phyloP scores from a whole-genome alignment of 768 basidiomycete genomes.

The Phaeolepiota aurea region DNA sequence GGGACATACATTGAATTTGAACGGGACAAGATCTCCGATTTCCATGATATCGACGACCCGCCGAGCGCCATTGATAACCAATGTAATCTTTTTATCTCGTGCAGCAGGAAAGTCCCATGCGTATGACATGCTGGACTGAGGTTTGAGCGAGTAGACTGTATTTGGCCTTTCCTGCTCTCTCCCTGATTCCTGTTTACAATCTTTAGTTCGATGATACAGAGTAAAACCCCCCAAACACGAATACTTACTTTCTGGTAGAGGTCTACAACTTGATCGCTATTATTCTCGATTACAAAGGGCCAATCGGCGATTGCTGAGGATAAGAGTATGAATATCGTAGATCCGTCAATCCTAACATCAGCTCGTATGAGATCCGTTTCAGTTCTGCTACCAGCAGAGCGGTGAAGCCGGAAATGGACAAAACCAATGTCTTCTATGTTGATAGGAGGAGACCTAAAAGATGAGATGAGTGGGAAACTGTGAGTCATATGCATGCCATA shows the following conservation, averaged over 20 bases:
- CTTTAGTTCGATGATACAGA: constrained; percentile 22
- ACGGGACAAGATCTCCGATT: constrained; percentile 86
- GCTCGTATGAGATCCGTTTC: constrained; percentile 53
- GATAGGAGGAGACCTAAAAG: constrained; percentile 80
- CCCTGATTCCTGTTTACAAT: constrained; percentile 31
- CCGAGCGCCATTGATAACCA: constrained; percentile 52
- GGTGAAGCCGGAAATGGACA: constrained; percentile 63
- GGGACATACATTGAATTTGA: constrained; percentile 66
- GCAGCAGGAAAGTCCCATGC: constrained; percentile 94
- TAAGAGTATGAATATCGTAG: constrained; percentile 84
- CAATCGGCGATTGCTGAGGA: constrained; percentile 59
- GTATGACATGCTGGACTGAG: constrained; percentile 54
- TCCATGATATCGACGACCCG: constrained; percentile 87
- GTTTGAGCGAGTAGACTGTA: constrained; percentile 46
- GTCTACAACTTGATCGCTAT: constrained; percentile 61
- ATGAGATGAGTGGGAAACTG: neutral
- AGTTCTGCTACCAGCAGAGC: constrained; percentile 23
- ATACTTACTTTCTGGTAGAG: constrained; percentile 66
- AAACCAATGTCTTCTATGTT: constrained; percentile 87
- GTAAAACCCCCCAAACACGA: constrained; percentile 9
- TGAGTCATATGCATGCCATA: constrained; percentile 15
- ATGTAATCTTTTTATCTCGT: constrained; percentile 66
- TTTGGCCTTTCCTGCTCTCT: constrained; percentile 27
- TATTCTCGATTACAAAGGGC: constrained; percentile 90
- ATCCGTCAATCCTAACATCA: constrained; percentile 76